phyloP scores from a whole-genome alignment of 805 yeast genomes.

The Metschnikowia colocasiae region DNA sequence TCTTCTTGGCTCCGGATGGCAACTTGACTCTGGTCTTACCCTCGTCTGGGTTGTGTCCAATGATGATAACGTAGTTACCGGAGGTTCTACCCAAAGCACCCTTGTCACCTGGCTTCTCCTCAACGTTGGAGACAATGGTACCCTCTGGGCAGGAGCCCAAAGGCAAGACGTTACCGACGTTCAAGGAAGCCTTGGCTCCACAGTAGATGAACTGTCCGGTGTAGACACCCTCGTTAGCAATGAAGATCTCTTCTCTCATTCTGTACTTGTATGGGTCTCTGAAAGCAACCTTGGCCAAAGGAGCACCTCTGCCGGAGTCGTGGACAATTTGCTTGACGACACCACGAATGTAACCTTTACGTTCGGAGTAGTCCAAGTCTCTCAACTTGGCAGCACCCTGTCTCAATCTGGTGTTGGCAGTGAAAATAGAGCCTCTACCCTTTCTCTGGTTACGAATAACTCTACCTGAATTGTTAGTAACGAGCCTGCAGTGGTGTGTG shows the following conservation, averaged over 20 bases:
- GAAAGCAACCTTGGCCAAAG: constrained; percentile 68
- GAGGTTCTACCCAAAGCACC: constrained; percentile 99
- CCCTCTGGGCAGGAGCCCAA: constrained; percentile 98
- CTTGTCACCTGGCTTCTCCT: constrained; percentile 98
- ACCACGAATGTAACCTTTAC: constrained; percentile 99
- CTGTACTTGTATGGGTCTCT: constrained; percentile 99
- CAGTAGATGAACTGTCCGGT: constrained; percentile 99
- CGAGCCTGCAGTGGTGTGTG: too few species aligned
- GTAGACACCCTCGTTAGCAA: constrained; percentile 99
- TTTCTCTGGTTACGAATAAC: constrained; percentile 99
- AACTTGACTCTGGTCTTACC: constrained; percentile 95
- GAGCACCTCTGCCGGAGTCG: constrained; percentile 99
- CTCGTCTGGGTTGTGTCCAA: constrained; percentile 99
- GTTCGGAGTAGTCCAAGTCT: constrained; percentile 98
- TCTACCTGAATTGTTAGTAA: constrained; percentile 61
- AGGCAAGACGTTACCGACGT: constrained; percentile 99
- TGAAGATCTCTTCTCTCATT: constrained; percentile 96
- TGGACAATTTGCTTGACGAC: constrained; percentile 97
- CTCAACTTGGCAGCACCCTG: constrained; percentile 99
- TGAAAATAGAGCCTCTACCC: constrained; percentile 99
- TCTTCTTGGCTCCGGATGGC: constrained; percentile 96
- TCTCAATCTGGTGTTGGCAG: constrained; percentile 99
- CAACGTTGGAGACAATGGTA: constrained; percentile 97
- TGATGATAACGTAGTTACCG: constrained; percentile 98
- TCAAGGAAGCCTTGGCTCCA: constrained; percentile 99